Evolutionary conservation across 2,329 filamentous ascomycete species (phyloP).

Genomic region (Stachybotrys chartarum): DNA sequence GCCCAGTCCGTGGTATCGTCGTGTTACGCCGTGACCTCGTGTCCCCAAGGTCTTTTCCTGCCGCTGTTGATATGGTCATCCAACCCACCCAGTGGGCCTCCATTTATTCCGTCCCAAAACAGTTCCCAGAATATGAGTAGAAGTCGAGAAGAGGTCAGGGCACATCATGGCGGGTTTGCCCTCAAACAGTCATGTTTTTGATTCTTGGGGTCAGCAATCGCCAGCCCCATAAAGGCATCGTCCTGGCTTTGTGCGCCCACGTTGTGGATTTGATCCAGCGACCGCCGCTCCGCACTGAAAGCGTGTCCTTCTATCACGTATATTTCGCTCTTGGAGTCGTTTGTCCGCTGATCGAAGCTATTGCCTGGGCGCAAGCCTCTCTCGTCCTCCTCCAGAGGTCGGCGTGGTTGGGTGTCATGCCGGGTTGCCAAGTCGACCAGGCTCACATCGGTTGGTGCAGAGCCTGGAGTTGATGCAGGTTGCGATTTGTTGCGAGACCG

Average conservation of each 20-base stretch:
- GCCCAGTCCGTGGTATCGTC: no score
- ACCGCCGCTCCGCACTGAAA: constrained; percentile 8
- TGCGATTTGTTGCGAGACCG: constrained; percentile 20
- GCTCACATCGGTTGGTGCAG: constrained; percentile 28
- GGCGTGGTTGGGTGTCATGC: constrained; percentile 1
- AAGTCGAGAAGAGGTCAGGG: neutral
- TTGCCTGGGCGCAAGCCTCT: neutral
- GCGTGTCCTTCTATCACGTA: constrained; percentile 26
- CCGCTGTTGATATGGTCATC: no score
- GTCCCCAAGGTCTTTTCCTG: no score
- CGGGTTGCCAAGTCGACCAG: constrained; percentile 16
- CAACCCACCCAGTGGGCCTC: no score
- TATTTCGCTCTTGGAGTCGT: constrained; percentile 24
- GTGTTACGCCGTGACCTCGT: no score
- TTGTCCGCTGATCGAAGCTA: constrained; percentile 8
- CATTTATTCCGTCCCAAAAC: no score
- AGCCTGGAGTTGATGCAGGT: constrained; percentile 21
- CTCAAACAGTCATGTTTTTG: neutral
- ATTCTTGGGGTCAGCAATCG: neutral
- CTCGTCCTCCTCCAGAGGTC: neutral
- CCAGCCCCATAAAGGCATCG: constrained; percentile 9
- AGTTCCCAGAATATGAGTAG: no score
- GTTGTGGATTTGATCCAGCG: constrained; percentile 20
- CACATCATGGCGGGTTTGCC: neutral
- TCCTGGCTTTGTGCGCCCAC: constrained; percentile 24